Evolutionary conservation across 352 stramenopile genomes (phyloP), one percentile per base, ranked within the genome.

Genomic region (Pythium sukuiense): DNA sequence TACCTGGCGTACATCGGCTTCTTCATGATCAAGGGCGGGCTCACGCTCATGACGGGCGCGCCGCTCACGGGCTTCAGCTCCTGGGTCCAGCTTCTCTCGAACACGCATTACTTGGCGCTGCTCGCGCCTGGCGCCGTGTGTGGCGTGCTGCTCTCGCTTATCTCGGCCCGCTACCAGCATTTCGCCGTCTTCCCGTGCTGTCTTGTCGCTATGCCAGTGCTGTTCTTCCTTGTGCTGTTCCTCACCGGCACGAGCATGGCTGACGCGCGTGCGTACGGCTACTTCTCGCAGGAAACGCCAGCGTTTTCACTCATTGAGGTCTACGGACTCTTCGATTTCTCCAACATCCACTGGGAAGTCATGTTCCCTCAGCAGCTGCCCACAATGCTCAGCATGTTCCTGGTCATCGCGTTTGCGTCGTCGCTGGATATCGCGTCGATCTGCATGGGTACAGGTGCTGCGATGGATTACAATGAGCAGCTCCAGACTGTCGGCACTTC

Each of bases 1-100:
- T 99, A 99, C 80, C 80, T 99, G 43, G 96, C 95, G 24, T 98
- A 95, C 65, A 98, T 98, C 46, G 97, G 97, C 0, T 98, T 98
- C 63, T 99, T 99, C 69, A 97, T 96, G 80, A 62, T 97, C 33
- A 89, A 97, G 69, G 93, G 90, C 6, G 92, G 93, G 1, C 69
- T 97, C 41, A 87, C 86, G 6, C 70, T 98, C 16, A 96, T 91
- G 70, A 97, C 96, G 12, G 85, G 77, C 3, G 71, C 81, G 33
- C 73, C 76, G 53, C 85, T 98, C 59, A 89, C 87, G 53, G 79
- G 74, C 16, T 69, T 88, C 11, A 59, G 57, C 13, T 88, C 90
- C 65, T 97, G 88, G 90, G 48, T 13, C 13, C 71, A 86, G 18
- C 6, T 48, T 43, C 61, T 98, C 2, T 69, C 88, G 7, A 65